Conservation (phyloP, 495 filamentous ascomycete species). For the Thermothielavioides terrestris region DNA sequence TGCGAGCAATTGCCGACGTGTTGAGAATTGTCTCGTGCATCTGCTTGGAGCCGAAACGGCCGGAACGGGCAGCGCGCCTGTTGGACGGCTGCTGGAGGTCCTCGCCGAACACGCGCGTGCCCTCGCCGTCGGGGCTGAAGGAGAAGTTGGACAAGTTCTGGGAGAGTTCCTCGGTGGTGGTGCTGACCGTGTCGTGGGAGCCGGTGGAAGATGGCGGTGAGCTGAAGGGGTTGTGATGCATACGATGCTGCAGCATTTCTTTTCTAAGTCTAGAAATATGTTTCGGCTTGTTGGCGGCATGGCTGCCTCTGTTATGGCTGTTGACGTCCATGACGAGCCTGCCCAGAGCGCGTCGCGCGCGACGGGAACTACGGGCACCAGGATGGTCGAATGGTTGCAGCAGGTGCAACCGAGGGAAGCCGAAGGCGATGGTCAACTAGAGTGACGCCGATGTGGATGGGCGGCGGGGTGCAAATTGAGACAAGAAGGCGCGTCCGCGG, state of each 20-base stretch:
- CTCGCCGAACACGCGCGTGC: conserved; percentile 30
- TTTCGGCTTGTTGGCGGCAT: conserved; percentile 21
- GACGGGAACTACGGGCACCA: neutral
- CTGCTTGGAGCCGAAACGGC: conserved; percentile 21
- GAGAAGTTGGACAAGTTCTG: conserved; percentile 37
- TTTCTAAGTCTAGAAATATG: conserved; percentile 31
- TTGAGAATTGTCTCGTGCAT: conserved; percentile 35
- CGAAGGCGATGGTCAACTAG: neutral
- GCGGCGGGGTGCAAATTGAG: neutral
- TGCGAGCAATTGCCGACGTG: conserved; percentile 53
- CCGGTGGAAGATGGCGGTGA: conserved; percentile 45
- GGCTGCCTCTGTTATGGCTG: conserved; percentile 21
- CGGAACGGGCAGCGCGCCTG: conserved; percentile 18
- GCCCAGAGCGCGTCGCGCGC: conserved; percentile 19
- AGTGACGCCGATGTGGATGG: neutral
- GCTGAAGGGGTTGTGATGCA: conserved; percentile 38
- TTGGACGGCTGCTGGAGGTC: conserved; percentile 14
- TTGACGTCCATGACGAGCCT: conserved; percentile 26
- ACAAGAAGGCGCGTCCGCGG: neutral
- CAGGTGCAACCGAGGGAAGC: conserved; percentile 6
- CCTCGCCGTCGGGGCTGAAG: conserved; percentile 38
- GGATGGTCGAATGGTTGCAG: neutral
- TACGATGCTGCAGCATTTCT: conserved; percentile 28
- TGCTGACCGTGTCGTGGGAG: conserved; percentile 43
- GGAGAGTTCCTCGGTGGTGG: conserved; percentile 28